Percentiles rank a stretch among this genome's conserved stretches.
These are phyloP conservation scores for Acacia crassicarpa DNA, from an alignment of 306 rosid species.

Conservation along the genomic window DNA sequence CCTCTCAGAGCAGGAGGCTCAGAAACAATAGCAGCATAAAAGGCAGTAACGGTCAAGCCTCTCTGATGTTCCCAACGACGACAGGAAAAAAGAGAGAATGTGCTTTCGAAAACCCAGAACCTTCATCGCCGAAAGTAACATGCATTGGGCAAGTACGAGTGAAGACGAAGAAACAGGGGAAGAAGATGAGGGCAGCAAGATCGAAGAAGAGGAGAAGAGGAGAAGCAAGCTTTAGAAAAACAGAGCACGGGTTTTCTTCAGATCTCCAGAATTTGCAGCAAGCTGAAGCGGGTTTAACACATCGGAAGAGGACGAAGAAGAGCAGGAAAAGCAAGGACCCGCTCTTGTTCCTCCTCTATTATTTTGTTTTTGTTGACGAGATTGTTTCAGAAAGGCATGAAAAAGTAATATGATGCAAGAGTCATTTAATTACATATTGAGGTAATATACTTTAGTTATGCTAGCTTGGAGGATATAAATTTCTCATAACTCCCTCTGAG, in stretches of 20 bases:
- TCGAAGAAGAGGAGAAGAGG: slow-evolving; percentile 59
- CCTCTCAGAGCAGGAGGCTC: slow-evolving; percentile 62
- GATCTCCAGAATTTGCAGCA: slow-evolving; percentile 45
- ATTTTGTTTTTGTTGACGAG: too few species aligned
- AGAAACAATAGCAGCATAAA: slow-evolving; percentile 57
- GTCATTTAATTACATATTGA: too few species aligned
- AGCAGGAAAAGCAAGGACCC: too few species aligned
- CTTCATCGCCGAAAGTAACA: slow-evolving; percentile 73
- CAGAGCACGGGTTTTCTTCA: slow-evolving; percentile 20
- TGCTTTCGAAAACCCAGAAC: slow-evolving; percentile 63
- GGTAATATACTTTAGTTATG: too few species aligned
- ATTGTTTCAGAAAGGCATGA: too few species aligned
- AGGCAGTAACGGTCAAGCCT: slow-evolving; percentile 58
- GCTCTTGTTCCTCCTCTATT: too few species aligned
- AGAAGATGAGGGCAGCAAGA: slow-evolving; percentile 72
- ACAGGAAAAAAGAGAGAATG: slow-evolving; percentile 50
- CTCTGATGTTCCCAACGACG: slow-evolving; percentile 61
- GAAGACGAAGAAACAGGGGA: slow-evolving; percentile 89
- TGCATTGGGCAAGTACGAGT: slow-evolving; percentile 92
- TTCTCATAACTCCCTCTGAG: too few species aligned
- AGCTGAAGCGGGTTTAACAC: slow-evolving; percentile 48
- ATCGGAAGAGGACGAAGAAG: slow-evolving; percentile 34
- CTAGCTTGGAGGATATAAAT: too few species aligned
- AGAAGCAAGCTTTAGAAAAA: slow-evolving; percentile 69
- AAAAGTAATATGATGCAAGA: too few species aligned